Base-by-base conservation (phyloP, 345 rosid genomes). In the Murraya paniculata region DNA sequence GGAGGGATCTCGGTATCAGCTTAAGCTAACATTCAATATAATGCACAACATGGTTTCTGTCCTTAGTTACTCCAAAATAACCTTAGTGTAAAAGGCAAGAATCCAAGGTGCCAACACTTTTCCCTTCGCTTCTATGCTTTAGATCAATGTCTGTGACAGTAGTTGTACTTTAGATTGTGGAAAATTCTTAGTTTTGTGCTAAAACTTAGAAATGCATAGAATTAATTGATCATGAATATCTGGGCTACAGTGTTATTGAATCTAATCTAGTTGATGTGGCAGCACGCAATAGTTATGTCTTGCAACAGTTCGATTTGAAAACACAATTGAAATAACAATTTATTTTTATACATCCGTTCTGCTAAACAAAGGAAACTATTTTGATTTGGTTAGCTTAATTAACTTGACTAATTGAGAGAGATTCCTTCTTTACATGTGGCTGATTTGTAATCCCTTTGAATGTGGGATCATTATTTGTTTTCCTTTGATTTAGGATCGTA, bases 31-130 rank as follows among this genome's bases (percentile, higher is more conserved):
- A 31, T 85, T 86, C 70, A 84, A 77, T 64, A 87, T 88, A 77
- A 72, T 85, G 70, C 85, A 88, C 78, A 88, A 88, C 80, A 85
- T 88, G 57, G 91, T 88, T 72, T 88, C 89, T 70, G 90, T 88
- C 72, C 83, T 86, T 86, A n/a, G n/a, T n/a, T n/a, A 85, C 74
- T 76, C 87, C 56, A 86, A 88, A 78, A 79, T 38, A 2, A 10
- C 8, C 41, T 38, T 80, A 0, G 89, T 88, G 67, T 85, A 86
- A 90, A 88, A 86, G 80, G 80, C 79, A 8, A 86, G 88, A 35
- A 68, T 88, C 35, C 84, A 78, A 86, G 90, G 91, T 88, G 38
- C 66, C 30, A 48, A 58, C 10, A 5, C 27, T 77, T 61, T 68
- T 33, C 9, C 22, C 33, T 67, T 60, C 58, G 39, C n/a, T 64